Conservation (phyloP, 768 basidiomycete genomes). For the Hygrophoropsis aurantiaca region DNA sequence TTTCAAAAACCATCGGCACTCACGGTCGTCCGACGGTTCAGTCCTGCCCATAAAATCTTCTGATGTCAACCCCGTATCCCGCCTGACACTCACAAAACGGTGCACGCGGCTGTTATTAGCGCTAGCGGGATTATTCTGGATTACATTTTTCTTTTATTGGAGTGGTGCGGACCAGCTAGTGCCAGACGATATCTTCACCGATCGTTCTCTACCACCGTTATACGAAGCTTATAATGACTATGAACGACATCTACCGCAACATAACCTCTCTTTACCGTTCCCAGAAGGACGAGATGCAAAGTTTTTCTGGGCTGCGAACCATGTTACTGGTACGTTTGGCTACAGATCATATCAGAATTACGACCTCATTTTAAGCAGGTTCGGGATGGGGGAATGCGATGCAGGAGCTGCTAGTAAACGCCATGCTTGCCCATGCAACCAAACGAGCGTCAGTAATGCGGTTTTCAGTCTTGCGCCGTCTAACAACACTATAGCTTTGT, state of each 20-base stretch:
- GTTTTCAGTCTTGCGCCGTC: conserved; percentile 3
- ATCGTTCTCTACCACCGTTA: conserved; percentile 39
- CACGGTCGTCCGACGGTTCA: conserved; percentile 3
- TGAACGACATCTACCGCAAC: conserved; percentile 48
- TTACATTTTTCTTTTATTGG: conserved; percentile 2
- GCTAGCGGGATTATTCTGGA: neutral
- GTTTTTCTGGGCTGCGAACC: conserved; percentile 51
- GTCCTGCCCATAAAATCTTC: conserved; percentile 16
- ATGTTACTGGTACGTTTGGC: conserved; percentile 36
- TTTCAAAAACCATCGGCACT: conserved; percentile 4
- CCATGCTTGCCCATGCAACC: conserved; percentile 46
- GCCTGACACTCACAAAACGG: conserved; percentile 7
- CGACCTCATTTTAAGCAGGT: conserved; percentile 23
- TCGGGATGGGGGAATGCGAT: conserved; percentile 64
- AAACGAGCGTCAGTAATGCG: conserved; percentile 48
- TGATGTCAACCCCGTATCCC: conserved; percentile 3
- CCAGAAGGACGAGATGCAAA: conserved; percentile 41
- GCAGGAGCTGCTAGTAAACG: conserved; percentile 56
- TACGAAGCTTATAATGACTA: conserved; percentile 43
- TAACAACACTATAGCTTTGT: conserved; percentile 40
- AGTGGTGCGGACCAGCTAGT: too few species aligned
- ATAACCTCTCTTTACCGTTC: conserved; percentile 35
- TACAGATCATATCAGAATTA: neutral
- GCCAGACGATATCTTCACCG: neutral
- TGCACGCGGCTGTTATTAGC: conserved; percentile 3